phyloP scores from a whole-genome alignment of 73 alveolate species.

The Stentor roeselii region DNA sequence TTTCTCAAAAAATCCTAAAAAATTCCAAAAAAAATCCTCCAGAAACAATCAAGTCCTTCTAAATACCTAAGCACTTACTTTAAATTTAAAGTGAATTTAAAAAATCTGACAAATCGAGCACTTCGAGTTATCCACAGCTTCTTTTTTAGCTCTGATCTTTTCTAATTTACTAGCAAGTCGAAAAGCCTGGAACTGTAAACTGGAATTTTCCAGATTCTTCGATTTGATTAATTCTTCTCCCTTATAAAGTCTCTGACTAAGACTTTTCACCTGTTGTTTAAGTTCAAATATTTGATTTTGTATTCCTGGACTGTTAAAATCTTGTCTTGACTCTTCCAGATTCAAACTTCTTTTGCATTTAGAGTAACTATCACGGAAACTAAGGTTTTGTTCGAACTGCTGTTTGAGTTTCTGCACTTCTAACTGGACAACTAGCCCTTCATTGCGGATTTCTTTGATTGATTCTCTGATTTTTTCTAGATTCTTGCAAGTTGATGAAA shows the following conservation, averaged over 20 bases:
- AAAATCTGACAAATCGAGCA: not conserved
- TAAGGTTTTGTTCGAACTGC: not conserved
- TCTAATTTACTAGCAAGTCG: not conserved
- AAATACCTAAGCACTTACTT: no score
- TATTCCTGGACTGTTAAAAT: no score
- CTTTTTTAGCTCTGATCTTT: not conserved
- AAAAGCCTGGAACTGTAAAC: not conserved
- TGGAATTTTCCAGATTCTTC: not conserved
- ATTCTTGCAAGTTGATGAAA: not conserved
- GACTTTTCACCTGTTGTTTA: not conserved
- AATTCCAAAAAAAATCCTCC: no score
- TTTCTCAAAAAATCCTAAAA: no score
- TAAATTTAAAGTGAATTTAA: no score
- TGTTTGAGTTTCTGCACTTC: not conserved
- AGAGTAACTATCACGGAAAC: not conserved
- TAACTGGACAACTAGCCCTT: not conserved
- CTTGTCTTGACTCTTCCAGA: no score
- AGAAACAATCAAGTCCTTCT: no score
- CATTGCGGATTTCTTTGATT: not conserved
- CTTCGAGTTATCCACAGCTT: not conserved
- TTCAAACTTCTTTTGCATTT: no score
- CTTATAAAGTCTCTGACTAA: not conserved
- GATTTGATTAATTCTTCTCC: not conserved
- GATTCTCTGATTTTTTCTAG: not conserved
- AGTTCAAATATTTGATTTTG: not conserved